These are phyloP conservation scores for Epichloe baconii DNA, from an alignment of 2,329 filamentous ascomycete genomes.

Conservation along the genomic window DNA sequence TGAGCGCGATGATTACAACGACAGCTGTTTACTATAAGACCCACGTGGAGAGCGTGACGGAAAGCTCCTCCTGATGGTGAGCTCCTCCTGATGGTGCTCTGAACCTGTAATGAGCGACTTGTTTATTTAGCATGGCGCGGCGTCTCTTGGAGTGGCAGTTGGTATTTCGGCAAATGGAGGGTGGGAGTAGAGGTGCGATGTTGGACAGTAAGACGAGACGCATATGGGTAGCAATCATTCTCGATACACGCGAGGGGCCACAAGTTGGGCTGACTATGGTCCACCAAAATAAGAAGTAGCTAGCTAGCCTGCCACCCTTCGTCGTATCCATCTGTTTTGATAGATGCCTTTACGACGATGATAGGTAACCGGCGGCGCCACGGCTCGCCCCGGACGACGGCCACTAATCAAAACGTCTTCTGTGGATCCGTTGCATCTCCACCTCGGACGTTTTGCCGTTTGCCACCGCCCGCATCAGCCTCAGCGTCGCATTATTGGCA, in stretches of 20 bases:
- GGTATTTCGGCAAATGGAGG: neutral
- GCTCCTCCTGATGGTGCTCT: neutral
- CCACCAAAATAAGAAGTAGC: too few species aligned
- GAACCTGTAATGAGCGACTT: neutral
- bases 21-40: neutral
- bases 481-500: conserved; percentile 3
- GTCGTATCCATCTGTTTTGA: too few species aligned
- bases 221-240: neutral
- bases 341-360: neutral
- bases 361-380: neutral
- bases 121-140: conserved; percentile 3
- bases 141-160: neutral
- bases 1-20: neutral
- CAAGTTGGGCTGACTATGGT: too few species aligned
- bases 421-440: neutral
- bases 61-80: neutral
- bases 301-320: too few species aligned
- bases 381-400: neutral
- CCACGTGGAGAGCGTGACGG: neutral
- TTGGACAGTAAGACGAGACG: neutral
- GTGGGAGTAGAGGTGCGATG: neutral
- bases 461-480: conserved; percentile 8
- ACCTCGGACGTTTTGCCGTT: conserved; percentile 4
- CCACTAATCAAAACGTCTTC: neutral
- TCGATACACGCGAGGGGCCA: too few species aligned